phyloP scores from a whole-genome alignment of 1,284 basidiomycete genomes.

The Rhodotorula sp. region DNA sequence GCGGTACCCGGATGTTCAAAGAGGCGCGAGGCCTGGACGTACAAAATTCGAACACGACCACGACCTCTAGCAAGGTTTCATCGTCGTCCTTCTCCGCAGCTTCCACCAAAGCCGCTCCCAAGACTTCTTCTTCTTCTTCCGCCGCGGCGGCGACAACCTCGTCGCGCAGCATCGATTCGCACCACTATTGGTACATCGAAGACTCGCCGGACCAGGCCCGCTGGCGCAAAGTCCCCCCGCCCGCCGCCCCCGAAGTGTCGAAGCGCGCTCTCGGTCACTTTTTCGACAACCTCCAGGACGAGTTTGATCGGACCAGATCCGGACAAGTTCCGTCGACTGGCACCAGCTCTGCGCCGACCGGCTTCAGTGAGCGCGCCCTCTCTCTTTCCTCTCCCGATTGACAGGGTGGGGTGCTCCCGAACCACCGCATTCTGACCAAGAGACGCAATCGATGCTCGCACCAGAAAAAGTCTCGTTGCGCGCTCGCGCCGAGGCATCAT shows the following conservation, averaged over 20 bases:
- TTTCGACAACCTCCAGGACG: constrained; percentile 3
- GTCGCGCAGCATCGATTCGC: constrained; percentile 3
- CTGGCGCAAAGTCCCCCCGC: background rate
- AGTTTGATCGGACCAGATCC: background rate
- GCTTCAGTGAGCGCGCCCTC: background rate
- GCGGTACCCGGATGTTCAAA: background rate
- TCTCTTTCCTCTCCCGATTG: background rate
- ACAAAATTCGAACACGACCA: background rate
- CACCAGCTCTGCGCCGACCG: background rate
- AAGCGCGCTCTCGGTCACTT: background rate
- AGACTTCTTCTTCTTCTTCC: background rate
- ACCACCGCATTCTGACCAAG: background rate
- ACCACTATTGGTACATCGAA: constrained; percentile 22
- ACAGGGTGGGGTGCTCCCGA: background rate
- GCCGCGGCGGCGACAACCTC: background rate
- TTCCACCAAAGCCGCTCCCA: background rate
- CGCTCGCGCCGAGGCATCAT: background rate
- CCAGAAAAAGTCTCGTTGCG: background rate
- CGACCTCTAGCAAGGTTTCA: no score
- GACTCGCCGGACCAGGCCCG: constrained; percentile 4
- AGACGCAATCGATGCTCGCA: background rate
- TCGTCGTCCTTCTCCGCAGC: no score
- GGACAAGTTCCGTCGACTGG: background rate
- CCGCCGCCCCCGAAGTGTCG: background rate
- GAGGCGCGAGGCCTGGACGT: background rate